Evolutionary conservation across 768 basidiomycete genomes (phyloP), one percentile per base, ranked within the genome.

Genomic region (Kwoniella sp.): DNA sequence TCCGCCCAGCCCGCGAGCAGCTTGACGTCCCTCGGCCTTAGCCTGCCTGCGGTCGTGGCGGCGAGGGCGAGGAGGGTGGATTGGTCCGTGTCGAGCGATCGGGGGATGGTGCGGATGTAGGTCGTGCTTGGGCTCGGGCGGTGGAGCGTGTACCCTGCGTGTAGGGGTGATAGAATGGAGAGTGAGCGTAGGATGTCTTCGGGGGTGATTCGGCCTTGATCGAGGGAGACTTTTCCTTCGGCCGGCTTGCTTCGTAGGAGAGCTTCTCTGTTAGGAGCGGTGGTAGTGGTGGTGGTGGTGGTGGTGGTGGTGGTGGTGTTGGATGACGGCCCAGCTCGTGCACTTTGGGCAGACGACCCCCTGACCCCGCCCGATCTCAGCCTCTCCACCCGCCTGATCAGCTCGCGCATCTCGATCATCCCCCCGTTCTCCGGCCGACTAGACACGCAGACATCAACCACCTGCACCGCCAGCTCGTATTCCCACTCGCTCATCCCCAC

Each of bases 381-480:
- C 71, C 82, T 84, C 59, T 81, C 81, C 50, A 99, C 82, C 50
- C 89, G 79, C 46, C 86, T 76, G 22, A 95, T 77, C 37, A 98
- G 79, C 72, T 98, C 91, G 5, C 79, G 79, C 79, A 98, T 81
- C 65, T 88, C 86, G 41, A 99, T 89, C 46, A 99, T 75, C 0
- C 95, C 95, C 0, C 95, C 95, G 65, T 96, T 96, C 38, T 84
- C 25, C 20, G 69, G 70, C 2, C 76, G 46, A 1, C 69, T 73
- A 3, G 68, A 63, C 8, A 77, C 65, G 50, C 76, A 77, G 3
- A 78, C 69, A 58, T 78, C 78, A 8, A 95, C 89, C 56, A 93
- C 87, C 77, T 93, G 93, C 32, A 96, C 89, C 9, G 90, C 89
- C 5, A 98, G 81, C 67, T 95, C 92, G 70, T 89, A 87, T 64